Percentiles rank a stretch among this genome's conserved stretches.
phyloP scores from a whole-genome alignment of 768 basidiomycete species.

The Lentinula detonsa region DNA sequence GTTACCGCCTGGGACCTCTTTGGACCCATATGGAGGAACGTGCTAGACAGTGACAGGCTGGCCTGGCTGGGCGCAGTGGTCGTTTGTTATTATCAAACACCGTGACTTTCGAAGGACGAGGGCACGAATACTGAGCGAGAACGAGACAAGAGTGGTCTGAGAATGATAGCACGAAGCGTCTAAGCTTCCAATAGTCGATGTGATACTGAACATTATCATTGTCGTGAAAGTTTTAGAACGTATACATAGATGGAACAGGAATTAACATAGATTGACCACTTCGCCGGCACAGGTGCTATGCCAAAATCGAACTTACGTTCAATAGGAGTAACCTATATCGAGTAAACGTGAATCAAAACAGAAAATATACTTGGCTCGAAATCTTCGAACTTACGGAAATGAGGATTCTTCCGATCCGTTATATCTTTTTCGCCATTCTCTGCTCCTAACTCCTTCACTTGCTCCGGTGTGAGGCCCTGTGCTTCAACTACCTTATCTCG shows the following conservation, averaged over 20 bases:
- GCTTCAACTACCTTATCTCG: constrained; percentile 4
- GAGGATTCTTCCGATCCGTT: constrained; percentile 7
- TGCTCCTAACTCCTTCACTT: constrained; percentile 5
- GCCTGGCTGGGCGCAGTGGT: too few species aligned
- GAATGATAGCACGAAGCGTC: too few species aligned
- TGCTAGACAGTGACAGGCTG: too few species aligned
- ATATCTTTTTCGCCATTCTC: constrained; percentile 7
- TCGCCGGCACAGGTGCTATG: too few species aligned
- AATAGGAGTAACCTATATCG: neutral
- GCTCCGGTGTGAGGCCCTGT: neutral
- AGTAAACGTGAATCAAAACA: neutral
- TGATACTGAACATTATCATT: neutral
- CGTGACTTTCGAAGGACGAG: too few species aligned
- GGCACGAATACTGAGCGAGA: too few species aligned
- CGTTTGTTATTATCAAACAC: too few species aligned
- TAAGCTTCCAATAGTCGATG: too few species aligned
- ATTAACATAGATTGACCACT: too few species aligned
- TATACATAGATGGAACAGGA: neutral
- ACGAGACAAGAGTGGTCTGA: too few species aligned
- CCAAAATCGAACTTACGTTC: neutral
- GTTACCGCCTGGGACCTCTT: too few species aligned
- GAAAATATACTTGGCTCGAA: neutral
- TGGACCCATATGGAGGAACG: too few species aligned
- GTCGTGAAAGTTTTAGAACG: neutral
- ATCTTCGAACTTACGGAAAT: constrained; percentile 5